phyloP scores from a whole-genome alignment of 2,329 filamentous ascomycete species.

The Colletotrichum magnum region DNA sequence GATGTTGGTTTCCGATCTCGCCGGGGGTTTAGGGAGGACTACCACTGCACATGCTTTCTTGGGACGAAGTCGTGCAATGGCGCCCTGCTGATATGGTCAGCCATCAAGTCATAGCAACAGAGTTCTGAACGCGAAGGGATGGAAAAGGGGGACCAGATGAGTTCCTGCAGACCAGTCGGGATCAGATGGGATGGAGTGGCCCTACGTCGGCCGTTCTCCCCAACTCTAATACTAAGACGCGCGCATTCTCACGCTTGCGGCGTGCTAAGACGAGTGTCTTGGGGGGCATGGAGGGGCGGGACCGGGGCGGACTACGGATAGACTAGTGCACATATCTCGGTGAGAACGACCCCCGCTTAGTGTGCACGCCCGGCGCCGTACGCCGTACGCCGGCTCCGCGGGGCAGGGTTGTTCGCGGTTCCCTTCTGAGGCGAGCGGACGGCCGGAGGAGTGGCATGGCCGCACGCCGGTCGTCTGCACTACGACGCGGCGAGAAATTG shows the following conservation, averaged over 20 bases:
- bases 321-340: neutral
- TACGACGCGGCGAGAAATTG: too few relatives aligned
- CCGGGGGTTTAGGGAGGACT: too few relatives aligned
- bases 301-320: neutral
- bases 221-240: slow-evolving; percentile 14
- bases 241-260: neutral
- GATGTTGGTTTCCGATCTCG: neutral
- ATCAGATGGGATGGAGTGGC: slow-evolving; percentile 20
- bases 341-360: neutral
- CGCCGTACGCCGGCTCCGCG: slow-evolving; percentile 1
- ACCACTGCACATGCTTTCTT: too few relatives aligned
- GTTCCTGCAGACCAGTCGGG: neutral
- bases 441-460: too few relatives aligned
- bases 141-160: neutral
- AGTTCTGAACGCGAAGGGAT: neutral
- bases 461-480: too few relatives aligned
- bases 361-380: neutral
- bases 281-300: neutral
- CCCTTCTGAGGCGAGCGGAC: too few relatives aligned
- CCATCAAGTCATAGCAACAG: neutral
- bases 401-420: neutral
- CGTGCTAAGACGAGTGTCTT: slow-evolving; percentile 10
- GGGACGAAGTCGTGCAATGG: too few relatives aligned
- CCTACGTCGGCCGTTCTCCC: slow-evolving; percentile 5
- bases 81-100: neutral